Base-by-base conservation (phyloP, 2,329 filamentous ascomycete genomes). In the Talaromyces sp. region DNA sequence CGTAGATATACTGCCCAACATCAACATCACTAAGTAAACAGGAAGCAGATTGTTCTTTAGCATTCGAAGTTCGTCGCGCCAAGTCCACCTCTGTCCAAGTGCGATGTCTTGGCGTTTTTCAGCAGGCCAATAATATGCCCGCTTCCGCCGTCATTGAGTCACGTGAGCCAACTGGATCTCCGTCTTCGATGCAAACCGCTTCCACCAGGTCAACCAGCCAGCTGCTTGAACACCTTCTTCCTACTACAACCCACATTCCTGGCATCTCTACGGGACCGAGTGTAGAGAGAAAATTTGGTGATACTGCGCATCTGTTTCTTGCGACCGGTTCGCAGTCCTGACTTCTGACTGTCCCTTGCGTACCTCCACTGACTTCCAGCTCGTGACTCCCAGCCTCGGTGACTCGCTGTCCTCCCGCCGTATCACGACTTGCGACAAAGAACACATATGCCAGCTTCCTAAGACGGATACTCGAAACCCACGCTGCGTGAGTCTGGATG, bases 181-280 rank as follows among this genome's bases (percentile, higher is more conserved):
- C 74, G 74, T 76, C 75, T 74, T 77, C 70, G 74, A 76, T 74
- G 75, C 76, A 77, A 78, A 77, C 74, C 74, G 72, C 72, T 72
- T 73, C 69, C 66, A 57, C 63, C 33, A 61, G 37, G 22, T 57
- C 50, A 27, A 31, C 63, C 35, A 63, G 43, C 45, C 47, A 41
- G 57, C 63, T 62, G 68, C 68, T 68, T 67, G 66, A 70, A 37
- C n/a, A 56, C 65, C 70, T 67, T 70, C 74, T 71, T 73, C 72
- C 41, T 19, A 64, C 58, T 64, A 66, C 62, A 33, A 48, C 50
- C 27, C 56, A 19, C 58, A 27, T 57, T 56, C 19, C 63, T 56
- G 39, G 14, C 54, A 60, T 61, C 41, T 65, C 39, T 22, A 37
- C 62, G 60, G 60, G 59, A 52, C 48, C 47, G 31, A 56, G 33